A percentile compares a stretch with the other conserved stretches of the same genome.
These are phyloP conservation scores for Thermoascus crustaceus DNA, from an alignment of 2,329 filamentous ascomycete genomes.

Conservation along the genomic window DNA sequence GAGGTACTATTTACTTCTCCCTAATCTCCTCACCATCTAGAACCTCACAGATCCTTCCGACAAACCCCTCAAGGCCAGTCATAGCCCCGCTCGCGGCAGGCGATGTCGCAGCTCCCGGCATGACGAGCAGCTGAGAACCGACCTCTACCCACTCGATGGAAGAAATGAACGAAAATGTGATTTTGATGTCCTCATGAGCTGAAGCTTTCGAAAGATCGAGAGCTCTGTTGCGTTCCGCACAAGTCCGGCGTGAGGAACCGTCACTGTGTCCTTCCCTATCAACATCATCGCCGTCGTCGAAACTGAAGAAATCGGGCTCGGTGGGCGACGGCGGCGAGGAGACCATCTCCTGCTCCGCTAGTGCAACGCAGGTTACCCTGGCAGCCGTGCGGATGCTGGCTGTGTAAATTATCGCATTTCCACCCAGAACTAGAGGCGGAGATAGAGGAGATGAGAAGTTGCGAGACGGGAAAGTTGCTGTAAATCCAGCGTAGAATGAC, in stretches of 20 bases:
- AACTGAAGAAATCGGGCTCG: slow-evolving; percentile 37
- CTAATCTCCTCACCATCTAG: slow-evolving; percentile 59
- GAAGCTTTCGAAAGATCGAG: slow-evolving; percentile 15
- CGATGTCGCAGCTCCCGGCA: slow-evolving; percentile 47
- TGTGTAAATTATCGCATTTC: slow-evolving; percentile 65
- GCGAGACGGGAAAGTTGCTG: slow-evolving; percentile 59
- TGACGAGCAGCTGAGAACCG: slow-evolving; percentile 50
- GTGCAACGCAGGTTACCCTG: slow-evolving; percentile 54
- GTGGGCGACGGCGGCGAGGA: slow-evolving; percentile 21
- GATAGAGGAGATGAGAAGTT: slow-evolving; percentile 39
- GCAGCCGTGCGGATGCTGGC: slow-evolving; percentile 79
- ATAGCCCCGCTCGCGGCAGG: slow-evolving; percentile 42
- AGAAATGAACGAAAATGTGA: slow-evolving; percentile 51
- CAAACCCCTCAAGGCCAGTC: slow-evolving; percentile 52
- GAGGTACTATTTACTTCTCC: slow-evolving; percentile 50
- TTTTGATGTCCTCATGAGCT: slow-evolving; percentile 27
- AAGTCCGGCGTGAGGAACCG: slow-evolving; percentile 3
- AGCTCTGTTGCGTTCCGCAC: slow-evolving; percentile 21
- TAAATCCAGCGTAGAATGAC: slow-evolving; percentile 55
- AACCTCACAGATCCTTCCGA: slow-evolving; percentile 41
- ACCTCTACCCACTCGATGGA: slow-evolving; percentile 50
- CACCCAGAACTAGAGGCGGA: slow-evolving; percentile 49
- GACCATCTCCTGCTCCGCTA: slow-evolving; percentile 23
- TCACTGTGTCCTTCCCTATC: slow-evolving; percentile 8
- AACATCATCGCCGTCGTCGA: slow-evolving; percentile 34